Conservation (phyloP, 352 stramenopile genomes). For the Phytophthora brassicae region DNA sequence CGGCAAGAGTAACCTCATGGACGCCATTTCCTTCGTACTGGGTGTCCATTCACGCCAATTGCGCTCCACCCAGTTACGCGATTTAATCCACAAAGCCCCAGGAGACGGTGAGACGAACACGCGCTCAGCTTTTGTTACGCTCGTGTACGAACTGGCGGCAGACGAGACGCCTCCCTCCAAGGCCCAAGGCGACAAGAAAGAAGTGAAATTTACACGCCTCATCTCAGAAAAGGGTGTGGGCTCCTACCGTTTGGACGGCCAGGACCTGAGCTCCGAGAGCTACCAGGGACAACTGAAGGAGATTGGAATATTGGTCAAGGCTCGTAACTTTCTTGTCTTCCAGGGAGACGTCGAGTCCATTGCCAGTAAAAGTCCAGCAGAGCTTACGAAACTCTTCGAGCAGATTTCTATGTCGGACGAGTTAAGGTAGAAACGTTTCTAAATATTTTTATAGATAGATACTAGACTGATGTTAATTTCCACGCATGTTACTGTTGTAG, state of each 20-base stretch:
- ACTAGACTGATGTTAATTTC: neutral
- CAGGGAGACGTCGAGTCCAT: slow-evolving; percentile 99
- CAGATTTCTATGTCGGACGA: slow-evolving; percentile 94
- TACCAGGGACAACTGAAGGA: slow-evolving; percentile 95
- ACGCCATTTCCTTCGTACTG: slow-evolving; percentile 98
- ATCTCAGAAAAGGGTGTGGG: slow-evolving; percentile 92
- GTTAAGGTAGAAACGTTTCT: slow-evolving; percentile 42
- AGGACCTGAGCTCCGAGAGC: slow-evolving; percentile 85
- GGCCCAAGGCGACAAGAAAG: slow-evolving; percentile 21
- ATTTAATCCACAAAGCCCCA: slow-evolving; percentile 92
- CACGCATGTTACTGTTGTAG: slow-evolving; percentile 8
- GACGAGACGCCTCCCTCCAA: slow-evolving; percentile 57
- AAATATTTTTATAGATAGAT: neutral
- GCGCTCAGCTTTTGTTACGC: slow-evolving; percentile 87
- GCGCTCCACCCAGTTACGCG: slow-evolving; percentile 94
- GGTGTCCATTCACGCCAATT: slow-evolving; percentile 96
- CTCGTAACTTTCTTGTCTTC: slow-evolving; percentile 99
- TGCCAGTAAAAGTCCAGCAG: slow-evolving; percentile 93
- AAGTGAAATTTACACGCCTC: slow-evolving; percentile 92
- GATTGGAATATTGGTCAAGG: slow-evolving; percentile 98
- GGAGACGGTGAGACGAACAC: slow-evolving; percentile 29
- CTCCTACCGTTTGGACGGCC: slow-evolving; percentile 80
- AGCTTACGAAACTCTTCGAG: slow-evolving; percentile 98
- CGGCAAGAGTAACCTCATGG: slow-evolving; percentile 94
- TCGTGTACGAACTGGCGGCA: slow-evolving; percentile 91